Percentiles rank a stretch among this genome's conserved stretches.
These are phyloP conservation scores for Macadamia tetraphylla DNA, from an alignment of 164 flowering plant genomes.

Conservation along the genomic window DNA sequence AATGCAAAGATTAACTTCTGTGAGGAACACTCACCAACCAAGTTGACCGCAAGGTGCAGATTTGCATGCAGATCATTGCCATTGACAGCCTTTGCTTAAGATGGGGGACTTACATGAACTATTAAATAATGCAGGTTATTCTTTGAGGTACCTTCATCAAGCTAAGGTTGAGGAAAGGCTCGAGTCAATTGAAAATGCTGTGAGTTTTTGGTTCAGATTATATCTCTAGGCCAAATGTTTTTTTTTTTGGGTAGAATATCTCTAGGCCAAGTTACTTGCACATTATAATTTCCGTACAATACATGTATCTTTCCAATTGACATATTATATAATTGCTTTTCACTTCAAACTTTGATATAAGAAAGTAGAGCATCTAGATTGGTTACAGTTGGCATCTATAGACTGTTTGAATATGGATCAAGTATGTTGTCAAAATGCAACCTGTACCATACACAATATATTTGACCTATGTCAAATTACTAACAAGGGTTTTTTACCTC, in stretches of 20 bases:
- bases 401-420: too few relatives aligned
- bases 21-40: too few relatives aligned
- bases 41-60: too few relatives aligned
- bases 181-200: slow-evolving; percentile 78
- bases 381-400: too few relatives aligned
- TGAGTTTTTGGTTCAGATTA: slow-evolving; percentile 33
- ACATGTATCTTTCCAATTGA: background rate
- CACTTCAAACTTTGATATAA: too few relatives aligned
- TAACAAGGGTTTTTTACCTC: too few relatives aligned
- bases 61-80: background rate
- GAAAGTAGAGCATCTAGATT: too few relatives aligned
- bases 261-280: background rate
- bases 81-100: background rate
- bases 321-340: background rate
- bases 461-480: too few relatives aligned
- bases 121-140: slow-evolving; percentile 56
- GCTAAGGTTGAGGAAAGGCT: slow-evolving; percentile 68
- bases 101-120: slow-evolving; percentile 1
- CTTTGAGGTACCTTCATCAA: slow-evolving; percentile 64
- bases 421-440: too few relatives aligned
- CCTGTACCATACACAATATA: too few relatives aligned
- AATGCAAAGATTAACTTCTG: too few relatives aligned
- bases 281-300: background rate
- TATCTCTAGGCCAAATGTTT: background rate
- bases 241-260: too few relatives aligned